Evolutionary conservation across 192 early-diverging fungal species (phyloP).

Genomic region (Backusella sp.): DNA sequence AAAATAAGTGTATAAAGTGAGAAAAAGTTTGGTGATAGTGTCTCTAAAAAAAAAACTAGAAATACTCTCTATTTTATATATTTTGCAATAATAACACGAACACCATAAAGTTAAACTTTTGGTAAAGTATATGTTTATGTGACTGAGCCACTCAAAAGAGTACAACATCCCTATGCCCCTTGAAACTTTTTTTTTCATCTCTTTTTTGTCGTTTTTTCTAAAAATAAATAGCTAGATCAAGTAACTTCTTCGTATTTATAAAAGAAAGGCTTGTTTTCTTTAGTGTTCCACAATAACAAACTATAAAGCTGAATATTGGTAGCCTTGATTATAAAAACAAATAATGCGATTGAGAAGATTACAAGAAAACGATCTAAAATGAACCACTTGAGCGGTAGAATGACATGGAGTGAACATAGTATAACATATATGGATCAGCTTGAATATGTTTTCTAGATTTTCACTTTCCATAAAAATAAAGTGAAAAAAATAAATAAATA

Average conservation of each 20-base stretch:
- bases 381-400: too few relatives aligned
- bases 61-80: not conserved
- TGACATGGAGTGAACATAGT: too few relatives aligned
- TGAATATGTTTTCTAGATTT: not conserved
- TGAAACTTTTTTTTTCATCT: not conserved
- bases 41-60: not conserved
- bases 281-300: slow-evolving; percentile 3
- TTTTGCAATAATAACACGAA: not conserved
- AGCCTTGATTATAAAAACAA: not conserved
- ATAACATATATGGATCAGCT: not conserved
- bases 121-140: not conserved
- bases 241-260: not conserved
- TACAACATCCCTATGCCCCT: not conserved
- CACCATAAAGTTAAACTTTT: not conserved
- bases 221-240: not conserved
- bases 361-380: not conserved
- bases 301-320: not conserved
- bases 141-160: not conserved
- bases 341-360: not conserved
- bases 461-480: not conserved
- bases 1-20: not conserved
- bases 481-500: not conserved
- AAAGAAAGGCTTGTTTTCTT: not conserved
- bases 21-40: not conserved
- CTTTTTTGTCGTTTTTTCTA: not conserved